Percentiles rank a stretch among this genome's conserved stretches.
Evolutionary conservation across 1,139 yeast species (phyloP).

Genomic region (Saccharomyces hybrid): DNA sequence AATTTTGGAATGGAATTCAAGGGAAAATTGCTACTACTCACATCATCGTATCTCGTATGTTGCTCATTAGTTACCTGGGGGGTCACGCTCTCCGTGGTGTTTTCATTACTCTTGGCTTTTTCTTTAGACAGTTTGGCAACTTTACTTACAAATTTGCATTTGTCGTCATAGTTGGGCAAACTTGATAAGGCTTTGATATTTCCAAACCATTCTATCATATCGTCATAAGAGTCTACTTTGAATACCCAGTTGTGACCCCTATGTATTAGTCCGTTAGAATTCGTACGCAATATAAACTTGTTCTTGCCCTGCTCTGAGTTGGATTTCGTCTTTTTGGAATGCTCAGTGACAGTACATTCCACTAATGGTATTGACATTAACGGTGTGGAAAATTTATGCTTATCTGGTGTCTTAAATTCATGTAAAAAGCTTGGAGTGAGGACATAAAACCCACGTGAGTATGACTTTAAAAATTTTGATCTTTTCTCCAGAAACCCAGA

Average conservation of each 20-base stretch:
- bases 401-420: conserved; percentile 79
- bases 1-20: conserved; percentile 14
- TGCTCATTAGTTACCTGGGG: not conserved
- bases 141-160: conserved; percentile 21
- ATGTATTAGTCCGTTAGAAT: conserved; percentile 48
- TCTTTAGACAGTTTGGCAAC: not conserved
- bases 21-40: conserved; percentile 9
- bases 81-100: not conserved
- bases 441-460: conserved; percentile 85
- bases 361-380: conserved; percentile 77
- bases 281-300: conserved; percentile 4
- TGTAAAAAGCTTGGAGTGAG: conserved; percentile 82
- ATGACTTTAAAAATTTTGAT: conserved; percentile 83
- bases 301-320: conserved; percentile 38
- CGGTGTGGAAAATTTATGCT: conserved; percentile 79
- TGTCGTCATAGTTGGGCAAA: conserved; percentile 22
- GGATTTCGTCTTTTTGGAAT: conserved; percentile 59
- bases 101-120: not conserved
- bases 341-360: conserved; percentile 77
- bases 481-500: conserved; percentile 83
- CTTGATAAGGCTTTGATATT: conserved; percentile 57
- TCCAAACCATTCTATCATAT: conserved; percentile 78
- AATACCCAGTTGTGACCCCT: conserved; percentile 91
- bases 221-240: conserved; percentile 69
- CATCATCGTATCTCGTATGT: not conserved